These are phyloP conservation scores for Punica granatum DNA, from an alignment of 345 rosid genomes.

Conservation along the genomic window DNA sequence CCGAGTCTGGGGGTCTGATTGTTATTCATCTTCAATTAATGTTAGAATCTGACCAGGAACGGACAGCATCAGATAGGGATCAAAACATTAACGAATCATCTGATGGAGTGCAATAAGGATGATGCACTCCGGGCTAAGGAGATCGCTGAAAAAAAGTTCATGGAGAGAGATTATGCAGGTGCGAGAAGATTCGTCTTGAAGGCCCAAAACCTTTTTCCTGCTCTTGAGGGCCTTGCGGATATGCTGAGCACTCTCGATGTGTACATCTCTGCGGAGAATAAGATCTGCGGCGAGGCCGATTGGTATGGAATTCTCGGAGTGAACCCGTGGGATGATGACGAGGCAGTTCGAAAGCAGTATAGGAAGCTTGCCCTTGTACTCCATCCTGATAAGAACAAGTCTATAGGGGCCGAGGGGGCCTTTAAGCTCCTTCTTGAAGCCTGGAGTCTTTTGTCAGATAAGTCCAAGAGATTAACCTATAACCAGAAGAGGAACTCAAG, in stretches of 20 bases:
- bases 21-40: neutral
- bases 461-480: constrained; percentile 52
- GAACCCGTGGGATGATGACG: constrained; percentile 56
- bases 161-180: constrained; percentile 56
- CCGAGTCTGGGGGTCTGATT: neutral
- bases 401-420: constrained; percentile 82
- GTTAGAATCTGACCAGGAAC: constrained; percentile 3
- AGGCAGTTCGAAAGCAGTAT: constrained; percentile 54
- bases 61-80: constrained; percentile 4
- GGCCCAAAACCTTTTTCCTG: constrained; percentile 74
- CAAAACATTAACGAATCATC: constrained; percentile 8
- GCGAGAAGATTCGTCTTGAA: constrained; percentile 70
- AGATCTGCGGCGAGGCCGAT: constrained; percentile 51
- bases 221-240: constrained; percentile 55
- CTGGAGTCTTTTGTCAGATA: constrained; percentile 71
- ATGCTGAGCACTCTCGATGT: constrained; percentile 58
- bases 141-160: constrained; percentile 75
- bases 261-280: constrained; percentile 57
- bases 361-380: constrained; percentile 55
- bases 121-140: constrained; percentile 83
- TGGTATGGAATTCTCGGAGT: constrained; percentile 78
- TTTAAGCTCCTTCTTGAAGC: constrained; percentile 67
- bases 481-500: constrained; percentile 43
- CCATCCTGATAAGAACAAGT: no score
- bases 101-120: constrained; percentile 89